Percentiles rank a stretch among this genome's conserved stretches.
Evolutionary conservation across 352 stramenopile species (phyloP).

Genomic region (Globisporangium barbulae): DNA sequence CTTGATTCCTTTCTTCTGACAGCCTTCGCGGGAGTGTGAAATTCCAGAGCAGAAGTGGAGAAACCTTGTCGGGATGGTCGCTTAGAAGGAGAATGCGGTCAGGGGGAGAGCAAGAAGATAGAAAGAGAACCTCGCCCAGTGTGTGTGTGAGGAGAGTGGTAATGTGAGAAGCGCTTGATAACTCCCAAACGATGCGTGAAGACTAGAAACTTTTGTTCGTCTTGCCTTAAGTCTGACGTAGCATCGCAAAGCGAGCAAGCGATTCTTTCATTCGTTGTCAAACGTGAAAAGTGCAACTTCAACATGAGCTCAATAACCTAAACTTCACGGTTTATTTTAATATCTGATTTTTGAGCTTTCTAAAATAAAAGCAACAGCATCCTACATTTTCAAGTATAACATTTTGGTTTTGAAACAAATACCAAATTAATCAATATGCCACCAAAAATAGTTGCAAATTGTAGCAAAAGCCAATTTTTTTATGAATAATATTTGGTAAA

Average conservation of each 20-base stretch:
- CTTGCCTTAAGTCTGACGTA: neutral
- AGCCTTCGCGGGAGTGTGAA: neutral
- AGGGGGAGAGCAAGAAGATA: neutral
- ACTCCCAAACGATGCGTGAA: neutral
- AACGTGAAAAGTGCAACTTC: neutral
- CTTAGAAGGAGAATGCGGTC: neutral
- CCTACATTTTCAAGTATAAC: too few relatives aligned
- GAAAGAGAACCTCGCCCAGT: neutral
- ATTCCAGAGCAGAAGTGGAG: neutral
- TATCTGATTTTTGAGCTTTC: too few relatives aligned
- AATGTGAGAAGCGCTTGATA: neutral
- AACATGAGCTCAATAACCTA: neutral
- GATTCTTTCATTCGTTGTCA: neutral
- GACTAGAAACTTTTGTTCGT: neutral
- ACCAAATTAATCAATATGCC: too few relatives aligned
- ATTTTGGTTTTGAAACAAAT: too few relatives aligned
- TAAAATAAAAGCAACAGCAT: too few relatives aligned
- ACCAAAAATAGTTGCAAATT: too few relatives aligned
- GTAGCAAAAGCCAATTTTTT: too few relatives aligned
- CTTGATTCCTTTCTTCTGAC: neutral
- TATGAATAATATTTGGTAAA: neutral
- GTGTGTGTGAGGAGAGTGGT: neutral
- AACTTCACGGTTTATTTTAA: too few relatives aligned
- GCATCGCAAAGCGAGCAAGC: neutral
- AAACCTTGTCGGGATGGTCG: neutral